A percentile compares a stretch with the other conserved stretches of the same genome.
phyloP scores from a whole-genome alignment of 2,329 filamentous ascomycete genomes.

The Alternaria brassicicola region DNA sequence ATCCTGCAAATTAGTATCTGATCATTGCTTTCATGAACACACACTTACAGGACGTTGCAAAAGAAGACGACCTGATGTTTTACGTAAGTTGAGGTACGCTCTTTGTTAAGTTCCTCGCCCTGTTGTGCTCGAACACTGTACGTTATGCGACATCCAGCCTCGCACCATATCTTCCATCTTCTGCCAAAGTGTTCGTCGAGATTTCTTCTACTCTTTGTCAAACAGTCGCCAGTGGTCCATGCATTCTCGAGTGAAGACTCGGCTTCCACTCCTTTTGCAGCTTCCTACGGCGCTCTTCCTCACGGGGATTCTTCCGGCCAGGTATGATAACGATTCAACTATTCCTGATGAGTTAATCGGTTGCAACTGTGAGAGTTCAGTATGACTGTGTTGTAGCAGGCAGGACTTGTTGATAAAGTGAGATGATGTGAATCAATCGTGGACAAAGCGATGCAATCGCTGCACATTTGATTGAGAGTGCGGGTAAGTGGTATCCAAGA shows the following conservation, averaged over 20 bases:
- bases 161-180: neutral
- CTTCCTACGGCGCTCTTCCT: neutral
- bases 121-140: neutral
- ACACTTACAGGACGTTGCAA: neutral
- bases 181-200: slow-evolving; percentile 4
- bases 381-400: no score
- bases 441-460: neutral
- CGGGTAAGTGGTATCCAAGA: neutral
- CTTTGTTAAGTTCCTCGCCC: neutral
- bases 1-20: neutral
- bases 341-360: neutral
- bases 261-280: neutral
- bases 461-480: neutral
- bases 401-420: neutral
- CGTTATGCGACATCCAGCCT: no score
- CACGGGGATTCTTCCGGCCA: neutral
- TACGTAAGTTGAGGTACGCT: no score
- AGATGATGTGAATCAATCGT: neutral
- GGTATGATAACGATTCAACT: neutral
- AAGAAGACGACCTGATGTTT: neutral
- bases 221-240: slow-evolving; percentile 3
- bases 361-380: neutral
- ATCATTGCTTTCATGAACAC: neutral
- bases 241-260: neutral
- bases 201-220: slow-evolving; percentile 8